Conservation (phyloP, 345 rosid species). For the Linum usitatissimum region DNA sequence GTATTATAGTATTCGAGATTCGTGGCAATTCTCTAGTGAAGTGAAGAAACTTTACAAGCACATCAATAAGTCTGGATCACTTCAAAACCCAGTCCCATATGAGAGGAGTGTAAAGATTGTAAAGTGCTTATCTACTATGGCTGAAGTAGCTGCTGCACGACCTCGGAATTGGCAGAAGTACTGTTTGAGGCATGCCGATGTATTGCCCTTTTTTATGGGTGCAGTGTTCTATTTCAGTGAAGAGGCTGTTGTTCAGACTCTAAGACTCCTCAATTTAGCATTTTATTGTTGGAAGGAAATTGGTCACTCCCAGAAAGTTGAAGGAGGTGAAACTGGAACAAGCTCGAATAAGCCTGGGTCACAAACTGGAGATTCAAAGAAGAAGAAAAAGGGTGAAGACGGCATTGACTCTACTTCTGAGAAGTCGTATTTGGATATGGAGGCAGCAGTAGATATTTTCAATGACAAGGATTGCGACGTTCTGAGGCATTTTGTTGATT, state of each 20-base stretch:
- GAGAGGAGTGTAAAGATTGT: constrained; percentile 93
- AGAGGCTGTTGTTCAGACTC: constrained; percentile 85
- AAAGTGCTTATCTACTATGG: constrained; percentile 80
- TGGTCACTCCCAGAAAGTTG: constrained; percentile 54
- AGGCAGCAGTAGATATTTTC: constrained; percentile 65
- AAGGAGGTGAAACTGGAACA: constrained; percentile 51
- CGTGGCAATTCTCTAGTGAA: constrained; percentile 94
- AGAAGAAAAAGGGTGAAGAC: constrained; percentile 91
- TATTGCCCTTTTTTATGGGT: constrained; percentile 68
- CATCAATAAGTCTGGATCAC: constrained; percentile 85
- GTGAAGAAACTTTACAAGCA: constrained; percentile 70
- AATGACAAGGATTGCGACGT: constrained; percentile 56
- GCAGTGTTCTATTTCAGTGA: constrained; percentile 76
- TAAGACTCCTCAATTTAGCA: constrained; percentile 76
- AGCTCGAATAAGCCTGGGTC: constrained; percentile 51
- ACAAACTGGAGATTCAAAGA: constrained; percentile 66
- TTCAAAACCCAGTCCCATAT: constrained; percentile 68
- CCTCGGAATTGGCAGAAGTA: constrained; percentile 99
- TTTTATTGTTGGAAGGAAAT: constrained; percentile 87
- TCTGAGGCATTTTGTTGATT: constrained; percentile 80
- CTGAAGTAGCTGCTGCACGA: constrained; percentile 84
- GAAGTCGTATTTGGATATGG: constrained; percentile 88
- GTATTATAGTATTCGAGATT: constrained; percentile 85
- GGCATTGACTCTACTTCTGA: constrained; percentile 69
- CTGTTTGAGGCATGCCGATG: constrained; percentile 76